A percentile compares a stretch with the other conserved stretches of the same genome.
Evolutionary conservation across 2,329 filamentous ascomycete genomes (phyloP).

Genomic region (Microthyrium microscopicum): DNA sequence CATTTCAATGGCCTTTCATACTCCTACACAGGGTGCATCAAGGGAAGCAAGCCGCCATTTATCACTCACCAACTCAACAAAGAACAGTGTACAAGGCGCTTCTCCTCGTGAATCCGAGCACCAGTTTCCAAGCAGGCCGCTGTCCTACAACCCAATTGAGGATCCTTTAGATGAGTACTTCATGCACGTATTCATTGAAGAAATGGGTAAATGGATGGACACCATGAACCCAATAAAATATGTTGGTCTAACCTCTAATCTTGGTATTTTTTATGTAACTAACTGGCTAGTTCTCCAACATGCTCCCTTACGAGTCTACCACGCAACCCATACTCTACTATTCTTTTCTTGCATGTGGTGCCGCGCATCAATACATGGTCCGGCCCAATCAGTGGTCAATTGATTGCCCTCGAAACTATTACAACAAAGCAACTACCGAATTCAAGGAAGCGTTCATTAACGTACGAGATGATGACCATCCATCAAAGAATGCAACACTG

Average conservation of each 20-base stretch:
- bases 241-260: conserved; percentile 20
- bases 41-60: too few relatives aligned
- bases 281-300: conserved; percentile 49
- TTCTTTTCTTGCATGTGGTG: conserved; percentile 76
- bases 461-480: conserved; percentile 69
- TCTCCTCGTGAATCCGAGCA: too few relatives aligned
- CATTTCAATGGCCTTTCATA: too few relatives aligned
- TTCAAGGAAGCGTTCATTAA: conserved; percentile 58
- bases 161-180: conserved; percentile 62
- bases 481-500: conserved; percentile 64
- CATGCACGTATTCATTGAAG: conserved; percentile 83
- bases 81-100: too few relatives aligned
- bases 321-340: conserved; percentile 78
- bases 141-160: too few relatives aligned
- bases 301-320: conserved; percentile 69
- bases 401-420: conserved; percentile 66
- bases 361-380: conserved; percentile 59
- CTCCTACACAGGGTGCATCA: conserved; percentile 27
- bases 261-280: conserved; percentile 9
- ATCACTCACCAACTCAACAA: too few relatives aligned
- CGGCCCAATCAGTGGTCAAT: conserved; percentile 31
- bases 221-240: conserved; percentile 72
- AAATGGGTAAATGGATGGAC: conserved; percentile 90
- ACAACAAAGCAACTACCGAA: conserved; percentile 73
- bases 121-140: too few relatives aligned